Evolutionary conservation across 768 basidiomycete genomes (phyloP).

Genomic region (Hygrocybe punicea): DNA sequence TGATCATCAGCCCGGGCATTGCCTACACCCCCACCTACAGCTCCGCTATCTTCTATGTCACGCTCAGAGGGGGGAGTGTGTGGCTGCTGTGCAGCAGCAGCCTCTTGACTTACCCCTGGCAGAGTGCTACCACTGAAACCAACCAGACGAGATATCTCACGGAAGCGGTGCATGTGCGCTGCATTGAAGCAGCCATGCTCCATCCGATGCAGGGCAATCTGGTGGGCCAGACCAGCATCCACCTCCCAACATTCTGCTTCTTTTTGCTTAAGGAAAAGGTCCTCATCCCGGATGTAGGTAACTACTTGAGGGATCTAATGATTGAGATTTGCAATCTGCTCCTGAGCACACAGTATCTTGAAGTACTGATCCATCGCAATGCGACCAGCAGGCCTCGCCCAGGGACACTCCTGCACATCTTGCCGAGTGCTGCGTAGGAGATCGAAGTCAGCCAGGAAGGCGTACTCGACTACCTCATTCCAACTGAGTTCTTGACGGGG

Average conservation of each 20-base stretch:
- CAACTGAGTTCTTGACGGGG: slow-evolving; percentile 16
- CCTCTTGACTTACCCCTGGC: neutral
- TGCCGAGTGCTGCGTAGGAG: slow-evolving; percentile 16
- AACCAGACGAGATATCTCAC: slow-evolving; percentile 6
- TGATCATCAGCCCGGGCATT: too few relatives aligned
- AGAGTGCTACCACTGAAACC: slow-evolving; percentile 9
- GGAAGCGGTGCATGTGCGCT: slow-evolving; percentile 8
- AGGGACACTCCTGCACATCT: slow-evolving; percentile 16
- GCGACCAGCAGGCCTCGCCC: slow-evolving; percentile 16
- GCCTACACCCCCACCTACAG: too few relatives aligned
- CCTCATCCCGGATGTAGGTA: slow-evolving; percentile 16
- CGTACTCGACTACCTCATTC: slow-evolving; percentile 27
- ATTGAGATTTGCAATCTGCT: slow-evolving; percentile 22
- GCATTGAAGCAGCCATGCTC: slow-evolving; percentile 8
- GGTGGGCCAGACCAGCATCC: slow-evolving; percentile 11
- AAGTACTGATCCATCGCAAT: slow-evolving; percentile 17
- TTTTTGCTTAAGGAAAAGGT: neutral
- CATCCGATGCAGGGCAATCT: slow-evolving; percentile 7
- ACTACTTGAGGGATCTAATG: slow-evolving; percentile 20
- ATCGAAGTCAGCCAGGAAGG: slow-evolving; percentile 24
- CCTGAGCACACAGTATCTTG: slow-evolving; percentile 19
- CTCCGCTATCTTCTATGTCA: too few relatives aligned
- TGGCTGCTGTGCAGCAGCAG: too few relatives aligned
- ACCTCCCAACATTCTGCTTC: neutral
- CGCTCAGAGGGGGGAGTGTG: too few relatives aligned